phyloP scores from a whole-genome alignment of 148 eudicot species.

The Spergularia bocconei region DNA sequence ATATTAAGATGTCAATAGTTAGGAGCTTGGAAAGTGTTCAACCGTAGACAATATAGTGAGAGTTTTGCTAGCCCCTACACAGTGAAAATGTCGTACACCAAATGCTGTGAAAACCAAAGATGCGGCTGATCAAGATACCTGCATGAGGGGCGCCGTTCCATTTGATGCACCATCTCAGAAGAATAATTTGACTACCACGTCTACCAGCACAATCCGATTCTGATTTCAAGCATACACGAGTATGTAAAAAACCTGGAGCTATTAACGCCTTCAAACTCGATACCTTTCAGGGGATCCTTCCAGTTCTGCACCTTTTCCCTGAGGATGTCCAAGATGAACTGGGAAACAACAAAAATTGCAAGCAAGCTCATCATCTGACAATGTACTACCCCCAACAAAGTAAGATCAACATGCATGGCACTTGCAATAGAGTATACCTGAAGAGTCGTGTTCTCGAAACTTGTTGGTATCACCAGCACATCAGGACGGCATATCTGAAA shows the following conservation, averaged over 20 bases:
- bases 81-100: no score
- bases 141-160: background rate
- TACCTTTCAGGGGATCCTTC: background rate
- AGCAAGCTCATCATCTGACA: background rate
- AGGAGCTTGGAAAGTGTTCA: no score
- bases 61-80: no score
- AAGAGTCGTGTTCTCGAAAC: background rate
- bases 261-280: conserved; percentile 1
- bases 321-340: background rate
- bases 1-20: no score
- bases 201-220: background rate
- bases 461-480: background rate
- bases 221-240: background rate
- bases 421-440: background rate
- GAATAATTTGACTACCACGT: background rate
- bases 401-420: background rate
- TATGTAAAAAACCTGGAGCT: background rate
- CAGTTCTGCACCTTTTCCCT: background rate
- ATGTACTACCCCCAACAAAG: background rate
- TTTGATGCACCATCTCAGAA: background rate
- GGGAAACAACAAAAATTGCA: background rate
- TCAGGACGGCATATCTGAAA: conserved; percentile 7
- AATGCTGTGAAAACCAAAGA: no score
- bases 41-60: no score
- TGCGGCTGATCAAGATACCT: no score